Percentiles rank a stretch among this genome's conserved stretches.
phyloP scores from a whole-genome alignment of 768 basidiomycete species.

The Pholiota molesta region DNA sequence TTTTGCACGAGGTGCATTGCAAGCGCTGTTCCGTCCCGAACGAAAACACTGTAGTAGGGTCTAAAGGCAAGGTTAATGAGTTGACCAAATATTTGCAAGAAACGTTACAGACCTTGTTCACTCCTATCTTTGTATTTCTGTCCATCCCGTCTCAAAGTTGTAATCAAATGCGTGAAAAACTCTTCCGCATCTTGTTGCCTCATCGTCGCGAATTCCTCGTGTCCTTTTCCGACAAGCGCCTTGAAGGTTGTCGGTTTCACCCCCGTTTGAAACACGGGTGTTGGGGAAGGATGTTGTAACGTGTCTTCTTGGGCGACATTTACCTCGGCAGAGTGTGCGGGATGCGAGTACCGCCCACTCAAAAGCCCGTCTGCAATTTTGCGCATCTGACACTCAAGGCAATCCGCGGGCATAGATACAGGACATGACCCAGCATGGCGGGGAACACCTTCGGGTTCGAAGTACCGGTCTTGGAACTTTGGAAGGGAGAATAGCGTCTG shows the following conservation, averaged over 20 bases:
- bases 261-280: constrained; percentile 79
- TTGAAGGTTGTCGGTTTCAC: constrained; percentile 86
- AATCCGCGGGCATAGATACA: constrained; percentile 73
- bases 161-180: constrained; percentile 84
- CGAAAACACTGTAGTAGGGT: constrained; percentile 76
- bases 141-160: constrained; percentile 67
- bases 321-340: constrained; percentile 36
- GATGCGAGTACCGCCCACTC: constrained; percentile 87
- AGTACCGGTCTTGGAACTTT: constrained; percentile 76
- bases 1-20: constrained; percentile 76
- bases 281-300: constrained; percentile 33
- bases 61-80: constrained; percentile 26
- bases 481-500: constrained; percentile 86
- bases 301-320: neutral
- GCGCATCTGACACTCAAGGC: constrained; percentile 93
- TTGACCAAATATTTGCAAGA: neutral
- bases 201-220: constrained; percentile 96
- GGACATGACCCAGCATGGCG: constrained; percentile 65
- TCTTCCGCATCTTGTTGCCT: constrained; percentile 96
- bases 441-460: constrained; percentile 23
- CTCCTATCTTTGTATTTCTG: constrained; percentile 49
- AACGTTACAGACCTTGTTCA: constrained; percentile 27
- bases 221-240: constrained; percentile 86
- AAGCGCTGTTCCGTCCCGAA: constrained; percentile 89
- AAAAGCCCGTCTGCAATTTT: constrained; percentile 93